A percentile compares a stretch with the other conserved stretches of the same genome.
These are phyloP conservation scores for Vigna angularis DNA, from an alignment of 306 rosid genomes.

Conservation along the genomic window DNA sequence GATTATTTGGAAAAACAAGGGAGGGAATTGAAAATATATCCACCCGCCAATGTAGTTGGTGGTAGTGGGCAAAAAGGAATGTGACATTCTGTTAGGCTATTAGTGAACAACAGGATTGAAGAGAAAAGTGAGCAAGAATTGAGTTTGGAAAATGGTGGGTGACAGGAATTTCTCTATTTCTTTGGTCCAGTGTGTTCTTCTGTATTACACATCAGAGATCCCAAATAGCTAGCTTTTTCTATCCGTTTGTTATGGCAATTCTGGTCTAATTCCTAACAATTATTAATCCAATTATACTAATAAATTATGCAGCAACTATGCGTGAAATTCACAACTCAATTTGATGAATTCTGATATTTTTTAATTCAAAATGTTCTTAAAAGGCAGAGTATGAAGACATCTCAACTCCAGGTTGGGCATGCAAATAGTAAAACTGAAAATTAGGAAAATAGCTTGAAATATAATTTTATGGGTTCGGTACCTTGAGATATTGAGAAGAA, in stretches of 20 bases:
- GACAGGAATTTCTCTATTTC: neutral
- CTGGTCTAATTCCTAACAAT: constrained; percentile 3
- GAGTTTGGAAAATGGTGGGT: neutral
- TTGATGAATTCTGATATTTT: no score
- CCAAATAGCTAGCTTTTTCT: neutral
- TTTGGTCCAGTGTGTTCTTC: neutral
- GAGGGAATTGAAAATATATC: constrained; percentile 12
- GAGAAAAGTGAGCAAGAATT: neutral
- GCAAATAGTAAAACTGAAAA: no score
- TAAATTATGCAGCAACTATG: neutral
- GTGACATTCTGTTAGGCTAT: neutral
- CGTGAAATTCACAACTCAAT: neutral
- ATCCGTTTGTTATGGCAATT: constrained; percentile 5
- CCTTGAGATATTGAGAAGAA: neutral
- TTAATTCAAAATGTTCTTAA: no score
- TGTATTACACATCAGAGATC: neutral
- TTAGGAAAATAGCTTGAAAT: no score
- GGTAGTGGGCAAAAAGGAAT: neutral
- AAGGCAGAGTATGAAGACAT: no score
- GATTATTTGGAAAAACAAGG: neutral
- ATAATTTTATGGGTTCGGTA: no score
- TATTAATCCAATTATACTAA: neutral
- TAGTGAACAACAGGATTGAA: neutral
- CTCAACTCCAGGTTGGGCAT: no score
- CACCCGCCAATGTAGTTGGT: neutral